phyloP scores from a whole-genome alignment of 805 yeast species.

The Hyphopichia homilentoma region DNA sequence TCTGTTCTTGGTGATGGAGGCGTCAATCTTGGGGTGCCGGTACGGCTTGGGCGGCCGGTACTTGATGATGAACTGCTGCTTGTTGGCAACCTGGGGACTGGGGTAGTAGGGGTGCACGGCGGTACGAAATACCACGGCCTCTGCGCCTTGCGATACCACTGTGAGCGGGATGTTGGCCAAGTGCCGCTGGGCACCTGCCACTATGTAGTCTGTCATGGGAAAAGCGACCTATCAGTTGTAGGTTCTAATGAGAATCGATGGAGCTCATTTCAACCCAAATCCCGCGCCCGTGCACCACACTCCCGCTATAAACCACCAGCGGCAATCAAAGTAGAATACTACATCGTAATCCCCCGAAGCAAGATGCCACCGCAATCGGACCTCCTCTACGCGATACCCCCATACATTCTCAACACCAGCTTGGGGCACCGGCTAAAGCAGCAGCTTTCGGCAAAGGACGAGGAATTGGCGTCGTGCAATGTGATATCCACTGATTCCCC shows the following conservation, averaged over 20 bases:
- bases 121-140: slow-evolving; percentile 72
- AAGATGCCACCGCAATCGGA: slow-evolving; percentile 7
- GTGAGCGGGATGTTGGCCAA: slow-evolving; percentile 49
- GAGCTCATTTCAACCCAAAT: not conserved
- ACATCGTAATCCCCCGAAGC: not conserved
- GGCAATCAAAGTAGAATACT: no score
- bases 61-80: slow-evolving; percentile 58
- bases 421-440: slow-evolving; percentile 29
- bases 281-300: not conserved
- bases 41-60: slow-evolving; percentile 89
- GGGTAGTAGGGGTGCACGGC: slow-evolving; percentile 60
- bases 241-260: slow-evolving; percentile 1
- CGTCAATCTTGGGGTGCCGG: slow-evolving; percentile 81
- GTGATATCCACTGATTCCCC: slow-evolving; percentile 23
- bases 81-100: slow-evolving; percentile 19
- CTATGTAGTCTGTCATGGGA: slow-evolving; percentile 55
- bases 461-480: slow-evolving; percentile 23
- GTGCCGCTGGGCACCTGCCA: slow-evolving; percentile 39
- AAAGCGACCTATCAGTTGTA: slow-evolving; percentile 1
- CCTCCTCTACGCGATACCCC: slow-evolving; percentile 36
- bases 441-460: slow-evolving; percentile 18
- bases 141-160: slow-evolving; percentile 84
- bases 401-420: slow-evolving; percentile 37
- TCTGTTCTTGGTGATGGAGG: slow-evolving; percentile 68
- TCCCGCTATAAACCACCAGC: no score